Base-by-base conservation (phyloP, 352 stramenopile genomes). In the Pythium brassicae region DNA sequence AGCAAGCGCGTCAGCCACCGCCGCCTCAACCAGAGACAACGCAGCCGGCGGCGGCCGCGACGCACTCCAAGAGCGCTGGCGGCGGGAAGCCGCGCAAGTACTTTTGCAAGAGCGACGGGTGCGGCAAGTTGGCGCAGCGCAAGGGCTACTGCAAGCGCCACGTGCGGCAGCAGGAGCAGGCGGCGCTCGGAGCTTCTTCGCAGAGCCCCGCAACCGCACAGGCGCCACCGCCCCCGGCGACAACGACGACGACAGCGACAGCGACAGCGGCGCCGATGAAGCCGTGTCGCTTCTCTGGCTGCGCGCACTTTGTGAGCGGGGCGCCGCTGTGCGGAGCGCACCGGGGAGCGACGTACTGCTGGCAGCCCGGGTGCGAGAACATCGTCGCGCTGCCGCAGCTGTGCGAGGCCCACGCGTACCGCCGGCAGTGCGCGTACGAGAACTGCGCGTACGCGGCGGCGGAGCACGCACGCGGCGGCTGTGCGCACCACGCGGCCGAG, bases 61-160 rank as follows among this genome's bases (percentile, higher is more conserved):
- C n/a, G n/a, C n/a, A n/a, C n/a, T n/a, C 37, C 6, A 22, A 22
- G 37, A 22, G 15, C 17, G n/a, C 37, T 0, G 37, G 37, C 4
- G 4, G 37, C 1, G 37, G n/a, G 42, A 72, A 72, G 47, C 15
- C 68, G n/a, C 83, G 69, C 50, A 88, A 86, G 55, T 88, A 87
- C 50, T 87, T 79, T 43, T 89, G 79, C 67, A 80, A 72, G 59
- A 65, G 69, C 23, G 74, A 86, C 19, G 74, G 72, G 0, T 90
- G 77, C 50, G 69, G 66, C 12, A 87, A 87, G 50, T 76, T 87
- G 59, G 74, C 74, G 48, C 80, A 90, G 50, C 83, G 81, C 25
- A 63, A 55, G 22, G 76, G 78, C 11, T 61, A 85, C 39, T 90
- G 76, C 61, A 87, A 88, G 51, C 73, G 77, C 11, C 77, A 88